Evolutionary conservation across 495 filamentous ascomycete species (phyloP).

Genomic region (Hyaloscypha hepaticicola): DNA sequence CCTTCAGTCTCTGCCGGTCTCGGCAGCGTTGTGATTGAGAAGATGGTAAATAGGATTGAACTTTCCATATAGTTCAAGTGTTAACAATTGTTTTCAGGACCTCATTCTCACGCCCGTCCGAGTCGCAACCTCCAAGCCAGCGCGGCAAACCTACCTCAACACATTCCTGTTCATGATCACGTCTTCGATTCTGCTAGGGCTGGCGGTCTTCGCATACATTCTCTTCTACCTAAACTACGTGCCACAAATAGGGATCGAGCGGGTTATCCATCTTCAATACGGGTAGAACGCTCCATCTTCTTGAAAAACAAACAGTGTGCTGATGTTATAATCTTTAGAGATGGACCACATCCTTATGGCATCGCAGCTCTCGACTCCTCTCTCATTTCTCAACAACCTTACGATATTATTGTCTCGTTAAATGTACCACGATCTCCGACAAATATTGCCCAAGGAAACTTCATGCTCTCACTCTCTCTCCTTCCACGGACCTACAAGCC

Average conservation of each 20-base stretch:
- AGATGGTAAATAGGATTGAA: neutral
- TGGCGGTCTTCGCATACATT: conserved; percentile 67
- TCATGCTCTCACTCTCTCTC: conserved; percentile 85
- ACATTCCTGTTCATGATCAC: conserved; percentile 62
- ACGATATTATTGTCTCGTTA: conserved; percentile 62
- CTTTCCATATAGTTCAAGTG: neutral
- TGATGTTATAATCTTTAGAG: conserved; percentile 28
- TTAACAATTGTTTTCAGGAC: conserved; percentile 21
- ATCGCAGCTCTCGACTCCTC: conserved; percentile 41
- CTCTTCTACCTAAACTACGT: conserved; percentile 83
- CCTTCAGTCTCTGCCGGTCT: neutral
- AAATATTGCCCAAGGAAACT: conserved; percentile 73
- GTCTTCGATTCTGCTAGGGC: conserved; percentile 55
- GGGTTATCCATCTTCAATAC: conserved; percentile 79
- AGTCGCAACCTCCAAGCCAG: conserved; percentile 61
- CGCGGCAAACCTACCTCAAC: conserved; percentile 69
- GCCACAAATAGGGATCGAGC: conserved; percentile 62
- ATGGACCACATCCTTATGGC: conserved; percentile 52
- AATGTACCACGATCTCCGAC: conserved; percentile 56
- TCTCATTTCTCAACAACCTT: conserved; percentile 55
- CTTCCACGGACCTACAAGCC: conserved; percentile 42
- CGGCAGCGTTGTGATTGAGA: neutral
- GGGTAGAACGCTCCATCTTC: conserved; percentile 48
- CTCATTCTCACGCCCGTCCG: conserved; percentile 44
- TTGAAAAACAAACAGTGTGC: neutral